A percentile compares a stretch with the other conserved stretches of the same genome.
Conservation (phyloP, 352 stramenopile genomes). For the Nothophytophthora sp. region DNA sequence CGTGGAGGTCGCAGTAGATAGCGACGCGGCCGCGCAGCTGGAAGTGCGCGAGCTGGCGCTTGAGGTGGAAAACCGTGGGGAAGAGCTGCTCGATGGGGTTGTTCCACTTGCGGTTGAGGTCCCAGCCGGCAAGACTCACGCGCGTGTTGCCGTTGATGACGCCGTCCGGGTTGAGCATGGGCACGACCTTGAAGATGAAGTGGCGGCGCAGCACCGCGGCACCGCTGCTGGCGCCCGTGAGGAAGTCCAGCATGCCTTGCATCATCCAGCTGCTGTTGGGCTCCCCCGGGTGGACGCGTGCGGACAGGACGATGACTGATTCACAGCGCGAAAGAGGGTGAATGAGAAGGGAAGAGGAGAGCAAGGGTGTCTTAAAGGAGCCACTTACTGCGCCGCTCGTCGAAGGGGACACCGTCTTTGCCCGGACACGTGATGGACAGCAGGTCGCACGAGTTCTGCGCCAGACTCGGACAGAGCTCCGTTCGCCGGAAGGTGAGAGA, state of each 20-base stretch:
- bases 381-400: slow-evolving; percentile 53
- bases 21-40: slow-evolving; percentile 44
- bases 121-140: slow-evolving; percentile 79
- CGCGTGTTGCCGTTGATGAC: slow-evolving; percentile 93
- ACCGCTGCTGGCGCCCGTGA: slow-evolving; percentile 64
- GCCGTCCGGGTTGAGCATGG: slow-evolving; percentile 94
- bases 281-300: slow-evolving; percentile 89
- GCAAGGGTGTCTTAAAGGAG: background rate
- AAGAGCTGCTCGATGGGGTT: slow-evolving; percentile 56
- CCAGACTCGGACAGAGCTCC: slow-evolving; percentile 86
- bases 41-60: slow-evolving; percentile 69
- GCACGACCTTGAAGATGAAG: slow-evolving; percentile 91
- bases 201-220: slow-evolving; percentile 69
- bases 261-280: slow-evolving; percentile 92
- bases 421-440: slow-evolving; percentile 83
- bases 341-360: background rate
- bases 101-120: slow-evolving; percentile 87
- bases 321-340: background rate
- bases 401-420: slow-evolving; percentile 37
- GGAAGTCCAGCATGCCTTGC: slow-evolving; percentile 92
- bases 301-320: slow-evolving; percentile 84
- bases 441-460: slow-evolving; percentile 83
- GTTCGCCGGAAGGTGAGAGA: slow-evolving; percentile 50
- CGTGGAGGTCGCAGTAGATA: slow-evolving; percentile 90
- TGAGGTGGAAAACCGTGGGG: slow-evolving; percentile 77